Base-by-base conservation (phyloP, 257 asterid species). In the Eucommia ulmoides region DNA sequence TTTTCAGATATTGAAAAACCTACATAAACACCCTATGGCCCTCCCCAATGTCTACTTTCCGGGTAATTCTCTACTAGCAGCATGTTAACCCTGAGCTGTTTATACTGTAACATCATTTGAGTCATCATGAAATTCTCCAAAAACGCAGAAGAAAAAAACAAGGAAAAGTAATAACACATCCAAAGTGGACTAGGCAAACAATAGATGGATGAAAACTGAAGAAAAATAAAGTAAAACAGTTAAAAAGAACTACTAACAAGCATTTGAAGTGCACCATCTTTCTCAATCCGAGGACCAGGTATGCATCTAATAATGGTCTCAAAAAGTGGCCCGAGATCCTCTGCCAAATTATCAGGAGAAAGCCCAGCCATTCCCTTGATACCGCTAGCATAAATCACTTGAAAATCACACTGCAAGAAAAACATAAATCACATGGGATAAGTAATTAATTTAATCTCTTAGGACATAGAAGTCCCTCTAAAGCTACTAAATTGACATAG, bases 291-390 rank as follows among this genome's bases (percentile, higher is more conserved):
- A 17, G 99, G 99, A 41, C 96, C 99, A 12, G 96, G 99, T 65
- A 91, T 91, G 74, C 99, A 91, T 77, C 99, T 78, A 25, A 86
- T 42, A 38, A 91, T 61, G 52, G 94, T 19, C 75, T 91, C 99
- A 66, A 91, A 86, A 52, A 91, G 93, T 20, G 99, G 96, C 59
- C 98, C 98, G 63, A 91, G 93, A 68, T 91, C 99, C 9, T 83
- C 83, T 1, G 74, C 89, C 73, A 91, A 67, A 58, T 72, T 77
- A 50, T 91, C 99, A 17, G 96, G 80, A 62, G 93, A 72, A 72
- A 86, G 87, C 29, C 99, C 99, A 21, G 99, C 93, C 72, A 67
- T 74, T 65, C 96, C 99, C 59, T 79, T 83, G 77, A 91, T 74
- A 65, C 99, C 99, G 56, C 99, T 86, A 6, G 99, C 96, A 53